phyloP scores from a whole-genome alignment of 805 yeast species.

The Teunomyces pallodes region DNA sequence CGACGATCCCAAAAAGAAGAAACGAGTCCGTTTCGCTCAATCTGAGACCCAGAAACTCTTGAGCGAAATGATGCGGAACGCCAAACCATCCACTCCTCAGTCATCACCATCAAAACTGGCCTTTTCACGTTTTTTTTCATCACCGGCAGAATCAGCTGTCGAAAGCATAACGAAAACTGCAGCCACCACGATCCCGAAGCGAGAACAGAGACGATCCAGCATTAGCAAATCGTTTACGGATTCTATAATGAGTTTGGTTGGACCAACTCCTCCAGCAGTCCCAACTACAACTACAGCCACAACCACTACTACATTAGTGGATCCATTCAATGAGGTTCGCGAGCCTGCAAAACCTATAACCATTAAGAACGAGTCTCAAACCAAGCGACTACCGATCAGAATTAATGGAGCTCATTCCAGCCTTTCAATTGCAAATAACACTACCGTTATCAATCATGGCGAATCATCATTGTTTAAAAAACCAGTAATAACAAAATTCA shows the following conservation, averaged over 20 bases:
- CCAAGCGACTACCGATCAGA: slow-evolving; percentile 31
- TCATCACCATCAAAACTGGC: slow-evolving; percentile 8
- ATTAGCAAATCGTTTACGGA: slow-evolving; percentile 30
- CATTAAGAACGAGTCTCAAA: slow-evolving; percentile 24
- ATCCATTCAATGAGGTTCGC: slow-evolving; percentile 5
- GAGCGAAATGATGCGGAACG: slow-evolving; percentile 17
- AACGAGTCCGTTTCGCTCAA: slow-evolving; percentile 1
- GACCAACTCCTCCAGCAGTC: slow-evolving; percentile 4
- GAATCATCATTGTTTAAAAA: slow-evolving; percentile 34
- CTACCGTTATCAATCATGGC: slow-evolving; percentile 43
- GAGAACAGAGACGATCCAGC: background rate
- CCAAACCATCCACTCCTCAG: slow-evolving; percentile 3
- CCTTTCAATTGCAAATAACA: slow-evolving; percentile 40
- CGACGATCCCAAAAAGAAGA: background rate
- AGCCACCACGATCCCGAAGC: slow-evolving; percentile 1
- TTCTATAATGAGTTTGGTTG: slow-evolving; percentile 25
- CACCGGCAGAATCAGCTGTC: slow-evolving; percentile 15
- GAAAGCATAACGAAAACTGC: background rate
- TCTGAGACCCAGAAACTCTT: slow-evolving; percentile 14
- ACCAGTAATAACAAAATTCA: slow-evolving; percentile 38
- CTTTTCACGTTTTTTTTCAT: slow-evolving; percentile 19
- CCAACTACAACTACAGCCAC: background rate
- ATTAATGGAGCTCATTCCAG: slow-evolving; percentile 39
- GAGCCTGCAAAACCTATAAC: slow-evolving; percentile 20
- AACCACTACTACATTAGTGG: background rate